phyloP scores from a whole-genome alignment of 2,329 filamentous ascomycete species.

The Tolypocladium nubicola region DNA sequence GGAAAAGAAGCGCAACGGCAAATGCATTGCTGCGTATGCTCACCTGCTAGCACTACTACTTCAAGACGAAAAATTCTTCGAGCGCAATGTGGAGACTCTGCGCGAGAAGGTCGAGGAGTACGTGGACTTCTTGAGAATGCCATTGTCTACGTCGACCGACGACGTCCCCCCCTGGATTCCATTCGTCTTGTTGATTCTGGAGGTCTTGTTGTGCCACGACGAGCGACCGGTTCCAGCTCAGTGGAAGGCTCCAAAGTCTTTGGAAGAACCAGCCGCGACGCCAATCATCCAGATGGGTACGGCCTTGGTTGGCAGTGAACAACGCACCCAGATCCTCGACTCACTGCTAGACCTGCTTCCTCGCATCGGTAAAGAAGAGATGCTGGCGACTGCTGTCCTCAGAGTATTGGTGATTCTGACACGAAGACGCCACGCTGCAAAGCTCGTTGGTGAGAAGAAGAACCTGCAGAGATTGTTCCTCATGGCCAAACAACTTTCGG shows the following conservation, averaged over 20 bases:
- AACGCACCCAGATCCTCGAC: slow-evolving; percentile 63
- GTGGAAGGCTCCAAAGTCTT: slow-evolving; percentile 51
- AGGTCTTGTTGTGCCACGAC: slow-evolving; percentile 84
- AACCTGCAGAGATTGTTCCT: slow-evolving; percentile 86
- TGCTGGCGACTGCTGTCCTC: slow-evolving; percentile 71
- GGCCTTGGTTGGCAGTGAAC: slow-evolving; percentile 44
- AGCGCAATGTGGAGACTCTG: slow-evolving; percentile 61
- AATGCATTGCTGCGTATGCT: slow-evolving; percentile 73
- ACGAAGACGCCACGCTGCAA: slow-evolving; percentile 63
- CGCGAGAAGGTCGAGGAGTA: slow-evolving; percentile 68
- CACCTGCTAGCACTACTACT: slow-evolving; percentile 83
- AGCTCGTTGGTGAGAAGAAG: slow-evolving; percentile 71
- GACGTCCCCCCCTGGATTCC: slow-evolving; percentile 88
- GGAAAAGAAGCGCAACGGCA: slow-evolving; percentile 51
- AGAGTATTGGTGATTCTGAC: slow-evolving; percentile 84
- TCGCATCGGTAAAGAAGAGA: slow-evolving; percentile 76
- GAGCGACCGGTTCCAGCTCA: slow-evolving; percentile 64
- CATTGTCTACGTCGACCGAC: slow-evolving; percentile 55
- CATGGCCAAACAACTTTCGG: slow-evolving; percentile 87
- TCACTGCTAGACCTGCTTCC: slow-evolving; percentile 76
- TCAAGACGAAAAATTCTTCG: slow-evolving; percentile 73
- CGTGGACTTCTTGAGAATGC: slow-evolving; percentile 66
- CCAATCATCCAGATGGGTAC: slow-evolving; percentile 51
- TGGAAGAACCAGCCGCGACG: slow-evolving; percentile 37
- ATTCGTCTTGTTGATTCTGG: slow-evolving; percentile 79